phyloP scores from a whole-genome alignment of 176 grass and related monocot species.

The Echinochloa phyllopogon region DNA sequence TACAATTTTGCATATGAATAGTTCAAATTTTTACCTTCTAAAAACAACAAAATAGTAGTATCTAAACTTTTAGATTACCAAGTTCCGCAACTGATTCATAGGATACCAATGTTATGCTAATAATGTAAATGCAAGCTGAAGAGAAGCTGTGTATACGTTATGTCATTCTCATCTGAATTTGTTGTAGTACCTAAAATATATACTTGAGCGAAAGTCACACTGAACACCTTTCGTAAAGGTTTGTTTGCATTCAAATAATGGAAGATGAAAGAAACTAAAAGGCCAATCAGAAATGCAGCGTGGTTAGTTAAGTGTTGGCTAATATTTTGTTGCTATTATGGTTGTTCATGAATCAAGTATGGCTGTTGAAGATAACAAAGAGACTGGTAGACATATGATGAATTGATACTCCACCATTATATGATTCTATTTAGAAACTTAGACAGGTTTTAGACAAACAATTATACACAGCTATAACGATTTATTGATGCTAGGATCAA shows the following conservation, averaged over 20 bases:
- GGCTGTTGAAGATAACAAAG: background rate
- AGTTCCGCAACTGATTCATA: background rate
- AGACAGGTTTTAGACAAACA: conserved; percentile 23
- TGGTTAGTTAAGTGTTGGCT: background rate
- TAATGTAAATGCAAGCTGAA: conserved; percentile 4
- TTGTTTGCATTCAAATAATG: conserved; percentile 20
- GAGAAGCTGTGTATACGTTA: background rate
- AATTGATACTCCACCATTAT: background rate
- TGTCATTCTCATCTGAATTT: conserved; percentile 11
- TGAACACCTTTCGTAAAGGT: conserved; percentile 7
- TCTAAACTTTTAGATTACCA: background rate
- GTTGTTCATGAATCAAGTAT: background rate
- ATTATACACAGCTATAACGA: background rate
- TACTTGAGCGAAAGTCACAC: background rate
- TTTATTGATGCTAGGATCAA: background rate
- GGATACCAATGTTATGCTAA: conserved; percentile 1
- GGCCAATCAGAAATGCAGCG: background rate
- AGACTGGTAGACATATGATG: background rate
- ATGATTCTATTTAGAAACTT: conserved; percentile 14
- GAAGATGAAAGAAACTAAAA: background rate
- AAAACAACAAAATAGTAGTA: background rate
- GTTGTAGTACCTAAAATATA: background rate
- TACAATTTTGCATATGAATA: background rate
- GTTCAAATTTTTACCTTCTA: conserved; percentile 10
- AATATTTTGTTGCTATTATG: background rate